Base-by-base conservation (phyloP, 306 rosid species). In the Gillenia trifoliata region DNA sequence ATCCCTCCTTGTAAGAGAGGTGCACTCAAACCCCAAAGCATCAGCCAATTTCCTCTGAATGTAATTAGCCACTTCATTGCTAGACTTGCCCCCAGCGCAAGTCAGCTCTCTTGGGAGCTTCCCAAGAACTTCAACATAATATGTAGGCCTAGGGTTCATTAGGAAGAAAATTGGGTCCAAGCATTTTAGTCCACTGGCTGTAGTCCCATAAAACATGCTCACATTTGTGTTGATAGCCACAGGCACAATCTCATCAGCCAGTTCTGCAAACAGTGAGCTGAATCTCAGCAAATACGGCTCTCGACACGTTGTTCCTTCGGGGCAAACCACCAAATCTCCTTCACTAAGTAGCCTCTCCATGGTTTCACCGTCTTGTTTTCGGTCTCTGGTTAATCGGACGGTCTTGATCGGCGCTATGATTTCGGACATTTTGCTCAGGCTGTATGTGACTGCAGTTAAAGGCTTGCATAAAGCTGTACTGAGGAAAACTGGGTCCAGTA, bases 231-330 rank as follows among this genome's bases (percentile, higher is more conserved):
- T 83, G 11, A 91, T 79, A 4, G 96, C 99, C 68, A 94, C 99
- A 3, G 97, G 99, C 0, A 92, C 95, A 52, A 94, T 92, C 50
- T 92, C 91, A 52, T 94, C 93, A 7, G 89, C 89, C 74, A 94
- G 30, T 62, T 94, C 99, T 0, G 99, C 99, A 83, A 94, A 94
- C 13, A 94, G 26, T 8, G 97, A 93, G 72, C 97, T 94, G 59
- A 94, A 94, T 66, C 99, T 88, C 47, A 94, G 36, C 68, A 94
- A 43, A 66, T 92, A 94, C 12, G 99, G 99, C 78, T 94, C 97
- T 30, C 99, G 86, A 47, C 99, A 94, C 6, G 99, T 94, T 72
- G 99, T 94, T 70, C 99, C 99, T 79, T 94, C 99, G 26, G 99
- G 99, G 54, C 99, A 94, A 6, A 94, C 99, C 26, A 92, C 97